Evolutionary conservation across 768 basidiomycete species (phyloP).

Genomic region (Hygrophorus russula): DNA sequence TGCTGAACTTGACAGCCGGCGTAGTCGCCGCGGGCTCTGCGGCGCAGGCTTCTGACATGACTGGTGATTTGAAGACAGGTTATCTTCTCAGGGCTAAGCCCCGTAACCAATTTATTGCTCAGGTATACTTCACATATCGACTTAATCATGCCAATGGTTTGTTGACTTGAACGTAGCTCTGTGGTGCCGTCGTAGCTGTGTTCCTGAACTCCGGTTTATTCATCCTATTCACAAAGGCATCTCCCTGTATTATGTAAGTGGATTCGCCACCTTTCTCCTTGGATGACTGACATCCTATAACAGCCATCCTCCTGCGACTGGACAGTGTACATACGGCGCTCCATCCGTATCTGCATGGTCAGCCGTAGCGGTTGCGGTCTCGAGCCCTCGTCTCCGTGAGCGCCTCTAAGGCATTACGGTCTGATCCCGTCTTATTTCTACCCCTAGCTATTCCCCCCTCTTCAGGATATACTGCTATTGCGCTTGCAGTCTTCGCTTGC

Average conservation of each 20-base stretch:
- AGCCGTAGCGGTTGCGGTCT: slow-evolving; percentile 43
- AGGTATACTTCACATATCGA: slow-evolving; percentile 18
- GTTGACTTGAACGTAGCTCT: slow-evolving; percentile 2
- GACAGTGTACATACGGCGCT: slow-evolving; percentile 39
- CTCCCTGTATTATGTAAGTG: slow-evolving; percentile 46
- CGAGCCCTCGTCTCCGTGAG: slow-evolving; percentile 34
- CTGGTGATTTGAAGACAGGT: slow-evolving; percentile 58
- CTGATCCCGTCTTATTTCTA: not conserved
- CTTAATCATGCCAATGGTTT: no score
- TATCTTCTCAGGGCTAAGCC: slow-evolving; percentile 58
- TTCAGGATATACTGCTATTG: slow-evolving; percentile 50
- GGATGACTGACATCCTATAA: slow-evolving; percentile 4
- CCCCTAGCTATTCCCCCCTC: slow-evolving; percentile 35
- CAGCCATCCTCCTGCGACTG: slow-evolving; percentile 18
- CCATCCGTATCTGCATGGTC: slow-evolving; percentile 48
- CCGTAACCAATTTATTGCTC: slow-evolving; percentile 49
- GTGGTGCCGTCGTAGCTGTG: slow-evolving; percentile 46
- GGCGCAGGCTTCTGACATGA: slow-evolving; percentile 53
- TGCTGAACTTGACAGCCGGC: slow-evolving; percentile 41
- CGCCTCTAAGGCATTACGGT: not conserved
- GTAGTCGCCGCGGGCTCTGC: slow-evolving; percentile 44
- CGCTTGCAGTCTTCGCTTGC: slow-evolving; percentile 32
- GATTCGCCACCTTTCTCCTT: not conserved
- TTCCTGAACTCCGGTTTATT: slow-evolving; percentile 50
- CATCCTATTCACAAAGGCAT: slow-evolving; percentile 50